phyloP scores from a whole-genome alignment of 352 stramenopile genomes.

The Phytophthora capsici region DNA sequence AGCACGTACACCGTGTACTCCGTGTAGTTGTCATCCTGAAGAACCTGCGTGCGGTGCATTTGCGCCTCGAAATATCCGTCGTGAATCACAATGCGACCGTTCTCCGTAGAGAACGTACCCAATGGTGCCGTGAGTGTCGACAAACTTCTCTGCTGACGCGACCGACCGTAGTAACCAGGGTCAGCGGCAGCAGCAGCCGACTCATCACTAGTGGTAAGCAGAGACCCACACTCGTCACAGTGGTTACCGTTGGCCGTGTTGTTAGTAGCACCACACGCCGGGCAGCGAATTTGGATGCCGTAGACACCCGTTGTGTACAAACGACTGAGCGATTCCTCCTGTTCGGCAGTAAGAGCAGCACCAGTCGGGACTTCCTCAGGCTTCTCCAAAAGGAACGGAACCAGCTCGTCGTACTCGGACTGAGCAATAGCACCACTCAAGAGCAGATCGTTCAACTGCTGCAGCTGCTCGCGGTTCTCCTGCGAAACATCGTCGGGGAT shows the following conservation, averaged over 20 bases:
- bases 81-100: conserved; percentile 83
- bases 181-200: conserved; percentile 53
- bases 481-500: conserved; percentile 85
- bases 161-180: conserved; percentile 58
- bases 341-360: conserved; percentile 74
- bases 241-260: conserved; percentile 91
- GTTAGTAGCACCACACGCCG: conserved; percentile 85
- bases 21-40: conserved; percentile 90
- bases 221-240: conserved; percentile 85
- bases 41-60: conserved; percentile 85
- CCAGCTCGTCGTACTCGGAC: conserved; percentile 86
- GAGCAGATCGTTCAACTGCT: conserved; percentile 87
- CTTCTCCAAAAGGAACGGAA: conserved; percentile 87
- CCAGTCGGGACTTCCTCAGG: conserved; percentile 61
- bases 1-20: conserved; percentile 92
- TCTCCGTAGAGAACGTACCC: conserved; percentile 81
- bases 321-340: conserved; percentile 83
- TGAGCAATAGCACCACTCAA: conserved; percentile 84
- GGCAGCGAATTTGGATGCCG: conserved; percentile 88
- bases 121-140: conserved; percentile 76
- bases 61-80: conserved; percentile 86
- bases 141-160: conserved; percentile 57
- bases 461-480: conserved; percentile 86
- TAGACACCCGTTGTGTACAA: conserved; percentile 82
- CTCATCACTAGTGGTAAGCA: conserved; percentile 83